Evolutionary conservation across 1,284 basidiomycete genomes (phyloP), one percentile per base, ranked within the genome.

Genomic region (Earliella scabrosa): DNA sequence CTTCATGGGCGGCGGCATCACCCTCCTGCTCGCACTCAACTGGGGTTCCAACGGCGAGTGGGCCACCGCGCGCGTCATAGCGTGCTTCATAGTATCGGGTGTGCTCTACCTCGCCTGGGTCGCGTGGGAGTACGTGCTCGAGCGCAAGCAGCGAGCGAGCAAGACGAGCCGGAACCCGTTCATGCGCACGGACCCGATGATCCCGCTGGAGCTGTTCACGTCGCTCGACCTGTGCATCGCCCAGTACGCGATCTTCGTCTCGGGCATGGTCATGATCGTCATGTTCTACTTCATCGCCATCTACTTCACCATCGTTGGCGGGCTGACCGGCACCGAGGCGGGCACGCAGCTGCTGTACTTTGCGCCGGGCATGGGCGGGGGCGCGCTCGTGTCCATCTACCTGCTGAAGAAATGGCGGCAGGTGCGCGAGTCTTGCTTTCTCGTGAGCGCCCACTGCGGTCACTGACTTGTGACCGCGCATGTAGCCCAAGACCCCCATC

Each of bases 221-320:
- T 67, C 71, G 44, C 70, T 68, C 34, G 73, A 81, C 57, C 63
- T 79, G 34, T 74, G 72, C 51, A 71, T 74, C 5, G 70, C 71
- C 31, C 72, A 73, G 59, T 77, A 71, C 52, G 73, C 63, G 16
- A 71, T 73, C 16, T 74, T 79, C 47, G 71, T 76, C 6, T 70
- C 69, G 1, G 80, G 81, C 9, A 76, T 82, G 66, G 72, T 82
- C 56, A 77, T 77, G 74, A 71, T 82, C 55, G 80, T 78, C 49
- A 76, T 79, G 71, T 80, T 82, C 66, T 82, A 82, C 63, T 82
- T 82, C 56, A 71, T 82, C 43, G 73, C 81, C 0, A 78, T 82
- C 47, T 82, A 80, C 67, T 75, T 78, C 65, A 73, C 74, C 7
- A 71, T 81, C 48, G 81, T 79, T 10, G 68, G 66, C 29, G 77